Percentiles rank a stretch among this genome's conserved stretches.
These are phyloP conservation scores for Naganishia liquefaciens DNA, from an alignment of 1,284 basidiomycete species.

Conservation along the genomic window DNA sequence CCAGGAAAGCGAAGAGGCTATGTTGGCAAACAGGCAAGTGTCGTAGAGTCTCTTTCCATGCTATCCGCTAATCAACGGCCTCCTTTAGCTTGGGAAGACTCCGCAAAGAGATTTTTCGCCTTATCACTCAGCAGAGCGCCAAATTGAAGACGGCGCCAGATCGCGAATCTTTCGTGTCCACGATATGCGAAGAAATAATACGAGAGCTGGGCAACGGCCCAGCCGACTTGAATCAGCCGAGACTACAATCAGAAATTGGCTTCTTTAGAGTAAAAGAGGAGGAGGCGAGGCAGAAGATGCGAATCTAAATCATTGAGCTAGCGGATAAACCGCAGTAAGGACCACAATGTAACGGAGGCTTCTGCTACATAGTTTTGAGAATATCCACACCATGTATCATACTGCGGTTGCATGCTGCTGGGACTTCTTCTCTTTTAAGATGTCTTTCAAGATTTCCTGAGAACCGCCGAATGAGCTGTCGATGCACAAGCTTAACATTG, in stretches of 20 bases:
- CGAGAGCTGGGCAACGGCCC: slow-evolving; percentile 66
- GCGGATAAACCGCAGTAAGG: too few species aligned
- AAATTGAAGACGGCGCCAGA: slow-evolving; percentile 62
- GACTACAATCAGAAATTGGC: slow-evolving; percentile 62
- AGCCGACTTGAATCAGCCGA: slow-evolving; percentile 59
- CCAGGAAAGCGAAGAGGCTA: slow-evolving; percentile 80
- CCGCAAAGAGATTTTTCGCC: slow-evolving; percentile 75
- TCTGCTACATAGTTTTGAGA: too few species aligned
- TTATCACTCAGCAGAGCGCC: slow-evolving; percentile 71
- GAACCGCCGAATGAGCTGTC: not conserved
- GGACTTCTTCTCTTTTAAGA: slow-evolving; percentile 50
- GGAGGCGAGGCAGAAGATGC: slow-evolving; percentile 58
- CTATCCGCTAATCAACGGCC: not conserved
- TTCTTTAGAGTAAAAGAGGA: slow-evolving; percentile 65
- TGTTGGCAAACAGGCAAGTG: slow-evolving; percentile 54
- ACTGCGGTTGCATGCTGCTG: not conserved
- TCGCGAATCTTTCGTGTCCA: slow-evolving; percentile 68
- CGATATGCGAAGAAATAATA: slow-evolving; percentile 73
- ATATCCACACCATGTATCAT: not conserved
- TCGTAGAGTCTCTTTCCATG: too few species aligned
- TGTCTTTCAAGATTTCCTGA: slow-evolving; percentile 52
- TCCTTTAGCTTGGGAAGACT: slow-evolving; percentile 73
- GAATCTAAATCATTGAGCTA: slow-evolving; percentile 23
- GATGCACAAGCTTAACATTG: not conserved
- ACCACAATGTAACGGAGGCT: too few species aligned